phyloP scores from a whole-genome alignment of 305 asterid genomes.

The Fraxinus dipetala region DNA sequence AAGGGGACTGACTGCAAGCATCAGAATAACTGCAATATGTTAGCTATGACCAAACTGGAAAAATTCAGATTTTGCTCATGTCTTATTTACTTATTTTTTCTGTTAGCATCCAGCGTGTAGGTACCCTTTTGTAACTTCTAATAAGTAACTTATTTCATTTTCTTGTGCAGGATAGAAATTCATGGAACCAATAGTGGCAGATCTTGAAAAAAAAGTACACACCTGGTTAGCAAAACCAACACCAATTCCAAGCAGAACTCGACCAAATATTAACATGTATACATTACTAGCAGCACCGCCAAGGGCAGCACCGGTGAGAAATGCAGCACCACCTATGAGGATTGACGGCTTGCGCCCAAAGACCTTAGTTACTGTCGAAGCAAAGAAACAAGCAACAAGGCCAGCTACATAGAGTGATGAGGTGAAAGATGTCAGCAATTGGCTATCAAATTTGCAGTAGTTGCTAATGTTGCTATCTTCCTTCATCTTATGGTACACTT shows the following conservation, averaged over 20 bases:
- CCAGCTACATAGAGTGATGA: slow-evolving; percentile 55
- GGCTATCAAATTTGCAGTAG: slow-evolving; percentile 59
- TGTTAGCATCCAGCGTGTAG: neutral
- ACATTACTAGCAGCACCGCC: slow-evolving; percentile 46
- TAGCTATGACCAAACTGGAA: neutral
- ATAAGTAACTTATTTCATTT: neutral
- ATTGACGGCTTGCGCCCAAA: slow-evolving; percentile 51
- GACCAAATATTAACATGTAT: slow-evolving; percentile 46
- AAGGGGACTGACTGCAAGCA: slow-evolving; percentile 46
- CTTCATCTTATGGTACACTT: slow-evolving; percentile 43
- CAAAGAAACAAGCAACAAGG: slow-evolving; percentile 45
- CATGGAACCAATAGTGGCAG: neutral
- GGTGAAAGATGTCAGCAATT: slow-evolving; percentile 51
- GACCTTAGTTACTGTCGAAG: slow-evolving; percentile 43
- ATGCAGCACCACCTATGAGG: slow-evolving; percentile 27
- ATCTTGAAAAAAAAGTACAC: neutral
- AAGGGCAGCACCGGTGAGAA: slow-evolving; percentile 41
- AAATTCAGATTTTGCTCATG: neutral
- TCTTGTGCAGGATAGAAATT: neutral
- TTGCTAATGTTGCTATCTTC: slow-evolving; percentile 36
- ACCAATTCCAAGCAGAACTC: slow-evolving; percentile 57
- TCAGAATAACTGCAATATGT: neutral
- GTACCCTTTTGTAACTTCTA: neutral
- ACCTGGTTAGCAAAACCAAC: slow-evolving; percentile 60
- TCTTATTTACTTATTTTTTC: neutral